These are phyloP conservation scores for Colletotrichum viniferum DNA, from an alignment of 2,329 filamentous ascomycete species.

Conservation along the genomic window DNA sequence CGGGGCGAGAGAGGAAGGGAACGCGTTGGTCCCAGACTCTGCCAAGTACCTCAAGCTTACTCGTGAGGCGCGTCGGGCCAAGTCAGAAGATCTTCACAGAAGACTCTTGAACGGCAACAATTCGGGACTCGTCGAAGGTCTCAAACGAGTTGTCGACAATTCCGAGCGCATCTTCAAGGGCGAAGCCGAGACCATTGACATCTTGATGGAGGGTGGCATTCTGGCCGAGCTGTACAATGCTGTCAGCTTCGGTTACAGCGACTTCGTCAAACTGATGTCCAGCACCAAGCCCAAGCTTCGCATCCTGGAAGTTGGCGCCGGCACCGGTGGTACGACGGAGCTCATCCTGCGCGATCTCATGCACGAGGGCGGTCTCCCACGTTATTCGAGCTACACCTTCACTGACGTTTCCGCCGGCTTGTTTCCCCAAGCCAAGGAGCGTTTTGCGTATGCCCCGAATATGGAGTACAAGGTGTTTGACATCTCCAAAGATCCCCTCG, in stretches of 20 bases:
- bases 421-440: slow-evolving; percentile 29
- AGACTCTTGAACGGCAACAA: not conserved
- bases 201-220: slow-evolving; percentile 30
- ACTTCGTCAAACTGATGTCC: slow-evolving; percentile 22
- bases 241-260: not conserved
- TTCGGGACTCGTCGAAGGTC: not conserved
- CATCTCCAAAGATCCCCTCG: slow-evolving; percentile 28
- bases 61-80: not conserved
- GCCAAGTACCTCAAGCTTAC: not conserved
- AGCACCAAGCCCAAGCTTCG: slow-evolving; percentile 38
- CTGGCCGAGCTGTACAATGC: not conserved
- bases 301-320: slow-evolving; percentile 21
- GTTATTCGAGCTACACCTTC: slow-evolving; percentile 27
- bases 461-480: slow-evolving; percentile 32
- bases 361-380: not conserved
- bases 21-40: not conserved
- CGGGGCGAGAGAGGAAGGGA: not conserved
- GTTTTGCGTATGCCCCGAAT: slow-evolving; percentile 22
- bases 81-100: not conserved
- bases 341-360: not conserved
- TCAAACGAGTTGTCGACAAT: not conserved
- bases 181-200: slow-evolving; percentile 28
- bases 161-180: slow-evolving; percentile 28
- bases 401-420: slow-evolving; percentile 34
- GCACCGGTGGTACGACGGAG: not conserved